Percentiles rank a stretch among this genome's conserved stretches.
These are phyloP conservation scores for Tillandsia leiboldiana DNA, from an alignment of 176 grass and related monocot genomes.

Conservation along the genomic window DNA sequence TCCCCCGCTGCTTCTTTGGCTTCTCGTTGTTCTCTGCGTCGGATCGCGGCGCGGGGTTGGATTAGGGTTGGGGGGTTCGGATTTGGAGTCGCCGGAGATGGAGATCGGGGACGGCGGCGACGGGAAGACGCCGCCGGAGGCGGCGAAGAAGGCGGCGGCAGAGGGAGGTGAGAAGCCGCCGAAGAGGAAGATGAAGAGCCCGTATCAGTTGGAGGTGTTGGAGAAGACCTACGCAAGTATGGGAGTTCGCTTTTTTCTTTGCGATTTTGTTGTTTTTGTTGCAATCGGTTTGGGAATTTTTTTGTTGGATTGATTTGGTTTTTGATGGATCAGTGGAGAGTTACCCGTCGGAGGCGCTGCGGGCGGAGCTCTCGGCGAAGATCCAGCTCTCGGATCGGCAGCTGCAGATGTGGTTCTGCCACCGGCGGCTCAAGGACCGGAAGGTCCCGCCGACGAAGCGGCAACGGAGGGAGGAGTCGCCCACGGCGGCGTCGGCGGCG, in stretches of 20 bases:
- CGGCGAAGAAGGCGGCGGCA: conserved; percentile 14
- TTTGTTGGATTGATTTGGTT: conserved; percentile 1
- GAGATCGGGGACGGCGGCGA: conserved; percentile 31
- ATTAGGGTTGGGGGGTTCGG: neutral
- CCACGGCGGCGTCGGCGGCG: conserved; percentile 20
- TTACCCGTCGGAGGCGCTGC: conserved; percentile 49
- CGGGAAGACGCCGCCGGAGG: conserved; percentile 13
- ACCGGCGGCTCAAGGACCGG: conserved; percentile 75
- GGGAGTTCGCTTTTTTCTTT: conserved; percentile 11
- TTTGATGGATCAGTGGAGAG: conserved; percentile 47
- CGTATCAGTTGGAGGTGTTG: conserved; percentile 85
- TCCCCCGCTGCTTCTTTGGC: neutral
- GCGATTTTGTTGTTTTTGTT: neutral
- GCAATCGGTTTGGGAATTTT: neutral
- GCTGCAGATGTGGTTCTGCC: conserved; percentile 99
- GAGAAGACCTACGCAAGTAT: conserved; percentile 77
- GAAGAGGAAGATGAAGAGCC: conserved; percentile 95
- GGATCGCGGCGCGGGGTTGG: neutral
- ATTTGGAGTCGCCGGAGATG: conserved; percentile 12
- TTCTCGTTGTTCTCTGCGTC: neutral
- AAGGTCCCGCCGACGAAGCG: conserved; percentile 32
- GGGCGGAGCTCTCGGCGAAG: conserved; percentile 55
- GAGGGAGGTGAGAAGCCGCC: conserved; percentile 30
- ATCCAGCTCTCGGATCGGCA: conserved; percentile 70
- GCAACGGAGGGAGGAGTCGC: conserved; percentile 44